These are phyloP conservation scores for Forsythia suspensa DNA, from an alignment of 257 asterid genomes.

Conservation along the genomic window DNA sequence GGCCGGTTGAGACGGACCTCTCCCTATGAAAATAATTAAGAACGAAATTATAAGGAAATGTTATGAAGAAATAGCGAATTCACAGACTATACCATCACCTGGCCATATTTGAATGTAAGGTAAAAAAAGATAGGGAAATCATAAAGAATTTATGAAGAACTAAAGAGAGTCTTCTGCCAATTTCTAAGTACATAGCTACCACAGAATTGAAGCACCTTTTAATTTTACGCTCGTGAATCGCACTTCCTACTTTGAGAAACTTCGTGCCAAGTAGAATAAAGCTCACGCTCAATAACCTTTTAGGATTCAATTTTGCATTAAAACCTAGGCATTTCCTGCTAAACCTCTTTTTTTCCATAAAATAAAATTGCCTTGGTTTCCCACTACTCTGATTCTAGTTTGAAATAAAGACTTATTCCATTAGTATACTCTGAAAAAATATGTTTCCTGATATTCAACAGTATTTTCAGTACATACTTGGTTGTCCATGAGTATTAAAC, in stretches of 20 bases:
- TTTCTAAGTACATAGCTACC: neutral
- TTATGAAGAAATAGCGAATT: slow-evolving; percentile 7
- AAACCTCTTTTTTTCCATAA: neutral
- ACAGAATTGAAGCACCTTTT: neutral
- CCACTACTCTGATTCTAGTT: neutral
- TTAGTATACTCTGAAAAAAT: neutral
- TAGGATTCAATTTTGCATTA: neutral
- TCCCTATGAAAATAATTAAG: slow-evolving; percentile 45
- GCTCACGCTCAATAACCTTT: neutral
- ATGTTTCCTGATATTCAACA: neutral
- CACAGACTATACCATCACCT: neutral
- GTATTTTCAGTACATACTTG: neutral
- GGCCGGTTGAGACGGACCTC: slow-evolving; percentile 88
- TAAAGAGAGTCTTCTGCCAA: neutral
- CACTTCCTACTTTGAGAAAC: neutral
- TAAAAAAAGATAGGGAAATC: neutral
- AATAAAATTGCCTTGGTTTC: neutral
- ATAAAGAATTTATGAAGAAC: neutral
- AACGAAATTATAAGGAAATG: slow-evolving; percentile 11
- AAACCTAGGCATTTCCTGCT: neutral
- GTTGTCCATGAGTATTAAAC: neutral
- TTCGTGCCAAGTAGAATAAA: neutral
- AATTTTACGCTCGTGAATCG: neutral
- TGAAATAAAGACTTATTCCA: too few species aligned
- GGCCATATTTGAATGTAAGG: neutral